A percentile compares a stretch with the other conserved stretches of the same genome.
Conservation (phyloP, 2,329 filamentous ascomycete species). For the Pseudopithomyces chartarum region DNA sequence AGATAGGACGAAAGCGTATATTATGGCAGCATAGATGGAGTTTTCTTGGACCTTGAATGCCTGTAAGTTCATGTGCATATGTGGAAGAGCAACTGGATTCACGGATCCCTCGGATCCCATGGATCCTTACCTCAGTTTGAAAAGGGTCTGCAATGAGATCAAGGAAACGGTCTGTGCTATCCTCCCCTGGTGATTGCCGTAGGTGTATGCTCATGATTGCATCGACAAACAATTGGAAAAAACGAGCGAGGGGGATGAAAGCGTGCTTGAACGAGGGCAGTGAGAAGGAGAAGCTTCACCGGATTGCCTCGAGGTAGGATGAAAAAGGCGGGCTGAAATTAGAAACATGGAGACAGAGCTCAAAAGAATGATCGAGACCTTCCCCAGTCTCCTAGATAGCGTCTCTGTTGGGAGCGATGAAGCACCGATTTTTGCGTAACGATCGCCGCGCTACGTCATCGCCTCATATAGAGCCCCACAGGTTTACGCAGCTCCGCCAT, state of each 20-base stretch:
- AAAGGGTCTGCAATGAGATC: slow-evolving; percentile 49
- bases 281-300: background rate
- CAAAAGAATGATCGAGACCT: background rate
- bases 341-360: background rate
- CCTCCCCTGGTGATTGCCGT: slow-evolving; percentile 4
- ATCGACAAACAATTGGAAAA: background rate
- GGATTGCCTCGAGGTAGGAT: background rate
- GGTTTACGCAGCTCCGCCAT: background rate
- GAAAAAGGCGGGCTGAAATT: background rate
- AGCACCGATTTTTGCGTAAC: background rate
- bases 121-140: slow-evolving; percentile 32
- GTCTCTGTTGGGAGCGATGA: slow-evolving; percentile 1
- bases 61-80: slow-evolving; percentile 1
- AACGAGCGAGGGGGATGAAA: slow-evolving; percentile 4
- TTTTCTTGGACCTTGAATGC: slow-evolving; percentile 57
- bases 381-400: background rate
- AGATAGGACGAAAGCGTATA: slow-evolving; percentile 78
- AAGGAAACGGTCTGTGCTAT: slow-evolving; percentile 43
- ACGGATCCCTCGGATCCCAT: slow-evolving; percentile 1
- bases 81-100: background rate
- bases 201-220: background rate
- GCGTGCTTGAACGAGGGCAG: background rate
- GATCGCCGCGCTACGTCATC: slow-evolving; percentile 4
- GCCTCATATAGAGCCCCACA: background rate
- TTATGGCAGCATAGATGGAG: slow-evolving; percentile 80